Evolutionary conservation across 1,284 basidiomycete species (phyloP).

Genomic region (Moniliella sp.): DNA sequence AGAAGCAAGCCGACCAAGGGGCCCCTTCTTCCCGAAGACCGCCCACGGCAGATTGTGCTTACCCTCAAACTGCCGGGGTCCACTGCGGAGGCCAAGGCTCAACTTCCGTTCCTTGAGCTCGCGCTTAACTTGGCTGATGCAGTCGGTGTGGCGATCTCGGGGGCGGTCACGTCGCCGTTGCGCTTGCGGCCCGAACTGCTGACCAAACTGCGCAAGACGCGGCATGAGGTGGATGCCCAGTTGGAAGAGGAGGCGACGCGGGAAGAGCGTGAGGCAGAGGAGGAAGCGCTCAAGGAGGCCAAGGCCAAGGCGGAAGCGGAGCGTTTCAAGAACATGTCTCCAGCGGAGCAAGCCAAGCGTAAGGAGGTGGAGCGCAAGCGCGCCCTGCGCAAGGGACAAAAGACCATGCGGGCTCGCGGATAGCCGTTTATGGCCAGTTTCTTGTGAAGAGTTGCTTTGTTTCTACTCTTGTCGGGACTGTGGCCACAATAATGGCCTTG

Average conservation of each 20-base stretch:
- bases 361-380: slow-evolving; percentile 27
- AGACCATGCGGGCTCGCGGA: slow-evolving; percentile 1
- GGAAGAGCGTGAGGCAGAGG: slow-evolving; percentile 13
- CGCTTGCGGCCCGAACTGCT: slow-evolving; percentile 9
- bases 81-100: slow-evolving; percentile 4
- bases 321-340: slow-evolving; percentile 21
- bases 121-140: slow-evolving; percentile 26
- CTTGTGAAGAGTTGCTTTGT: too few species aligned
- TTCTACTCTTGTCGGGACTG: too few species aligned
- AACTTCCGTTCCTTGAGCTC: slow-evolving; percentile 14
- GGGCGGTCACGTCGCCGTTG: not conserved
- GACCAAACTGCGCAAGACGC: slow-evolving; percentile 15
- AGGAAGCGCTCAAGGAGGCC: slow-evolving; percentile 17
- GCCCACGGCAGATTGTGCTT: slow-evolving; percentile 13
- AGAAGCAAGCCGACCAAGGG: not conserved
- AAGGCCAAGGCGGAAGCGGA: slow-evolving; percentile 19
- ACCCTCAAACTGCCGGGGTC: slow-evolving; percentile 16
- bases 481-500: too few species aligned
- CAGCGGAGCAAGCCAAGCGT: slow-evolving; percentile 26
- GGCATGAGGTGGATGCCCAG: slow-evolving; percentile 15
- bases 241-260: slow-evolving; percentile 11
- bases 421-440: not conserved
- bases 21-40: slow-evolving; percentile 5
- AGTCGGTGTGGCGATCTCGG: slow-evolving; percentile 6
- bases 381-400: slow-evolving; percentile 13